Conservation (phyloP, 2,329 filamentous ascomycete genomes). For the Arthrobotrys iridis region DNA sequence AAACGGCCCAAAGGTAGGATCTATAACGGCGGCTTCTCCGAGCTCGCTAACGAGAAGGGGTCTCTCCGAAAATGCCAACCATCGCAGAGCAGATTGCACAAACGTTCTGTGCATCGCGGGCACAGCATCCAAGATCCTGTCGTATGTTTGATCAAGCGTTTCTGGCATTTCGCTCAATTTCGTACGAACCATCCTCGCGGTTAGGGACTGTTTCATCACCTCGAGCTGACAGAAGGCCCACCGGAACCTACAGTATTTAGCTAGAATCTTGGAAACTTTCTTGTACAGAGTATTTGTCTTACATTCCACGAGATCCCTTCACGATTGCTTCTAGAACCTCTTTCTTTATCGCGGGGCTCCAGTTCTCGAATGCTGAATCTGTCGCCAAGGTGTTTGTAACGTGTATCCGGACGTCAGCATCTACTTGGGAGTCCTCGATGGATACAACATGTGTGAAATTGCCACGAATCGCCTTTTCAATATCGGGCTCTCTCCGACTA, state of each 20-base stretch:
- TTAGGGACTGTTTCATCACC: constrained; percentile 29
- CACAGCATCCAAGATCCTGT: constrained; percentile 22
- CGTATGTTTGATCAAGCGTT: constrained; percentile 40
- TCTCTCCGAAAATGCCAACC: constrained; percentile 34
- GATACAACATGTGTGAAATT: constrained; percentile 1
- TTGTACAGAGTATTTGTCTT: neutral
- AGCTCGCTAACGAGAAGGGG: constrained; percentile 33
- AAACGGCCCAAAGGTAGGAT: constrained; percentile 18
- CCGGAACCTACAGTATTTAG: constrained; percentile 25
- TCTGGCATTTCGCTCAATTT: constrained; percentile 28
- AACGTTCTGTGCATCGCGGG: constrained; percentile 30
- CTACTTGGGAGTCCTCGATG: constrained; percentile 26
- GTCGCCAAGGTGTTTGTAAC: constrained; percentile 22
- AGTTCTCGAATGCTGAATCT: constrained; percentile 15
- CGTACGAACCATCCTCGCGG: constrained; percentile 15
- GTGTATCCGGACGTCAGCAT: constrained; percentile 18
- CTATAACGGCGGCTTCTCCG: constrained; percentile 43
- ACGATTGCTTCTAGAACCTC: constrained; percentile 30
- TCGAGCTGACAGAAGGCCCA: constrained; percentile 45
- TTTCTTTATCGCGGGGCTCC: constrained; percentile 25
- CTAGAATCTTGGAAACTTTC: neutral
- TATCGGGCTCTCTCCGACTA: constrained; percentile 28
- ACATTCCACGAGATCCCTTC: constrained; percentile 39
- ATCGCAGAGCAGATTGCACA: constrained; percentile 33
- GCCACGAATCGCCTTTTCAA: constrained; percentile 8